These are phyloP conservation scores for Fraxinus velutina DNA, from an alignment of 305 asterid species.

Conservation along the genomic window DNA sequence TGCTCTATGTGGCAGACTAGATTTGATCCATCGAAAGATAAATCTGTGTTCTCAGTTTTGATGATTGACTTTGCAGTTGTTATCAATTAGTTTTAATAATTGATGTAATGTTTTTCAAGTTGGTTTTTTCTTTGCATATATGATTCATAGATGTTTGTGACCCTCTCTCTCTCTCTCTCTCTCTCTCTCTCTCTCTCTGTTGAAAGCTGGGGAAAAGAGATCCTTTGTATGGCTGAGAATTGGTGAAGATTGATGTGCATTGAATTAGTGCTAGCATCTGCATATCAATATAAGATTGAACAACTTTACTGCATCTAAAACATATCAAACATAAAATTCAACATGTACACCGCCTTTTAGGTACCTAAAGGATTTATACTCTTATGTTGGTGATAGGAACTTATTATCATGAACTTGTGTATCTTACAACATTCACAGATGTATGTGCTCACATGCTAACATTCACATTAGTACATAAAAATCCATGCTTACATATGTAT, in stretches of 20 bases:
- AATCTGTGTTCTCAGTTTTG: constrained; percentile 8
- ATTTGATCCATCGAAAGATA: constrained; percentile 1
- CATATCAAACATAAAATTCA: not conserved
- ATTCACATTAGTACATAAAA: not conserved
- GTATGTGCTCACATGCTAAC: not conserved
- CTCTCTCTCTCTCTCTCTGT: not conserved
- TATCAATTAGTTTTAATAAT: not conserved
- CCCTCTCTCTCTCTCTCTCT: not conserved
- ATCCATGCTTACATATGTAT: not conserved
- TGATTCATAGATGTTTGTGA: not conserved
- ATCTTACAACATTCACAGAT: not conserved
- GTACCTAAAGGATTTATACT: not conserved
- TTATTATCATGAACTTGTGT: not conserved
- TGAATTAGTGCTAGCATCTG: constrained; percentile 1
- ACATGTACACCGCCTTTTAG: not conserved
- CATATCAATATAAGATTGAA: not conserved
- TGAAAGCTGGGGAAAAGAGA: not conserved
- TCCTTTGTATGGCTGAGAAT: not conserved
- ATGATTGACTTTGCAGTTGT: constrained; percentile 3
- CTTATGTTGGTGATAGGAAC: not conserved
- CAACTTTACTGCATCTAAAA: not conserved
- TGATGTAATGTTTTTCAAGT: not conserved
- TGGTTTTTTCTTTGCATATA: not conserved
- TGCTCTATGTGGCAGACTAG: not conserved
- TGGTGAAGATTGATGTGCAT: not conserved